Evolutionary conservation across 2,329 filamentous ascomycete genomes (phyloP), one percentile per base, ranked within the genome.

Genomic region (Chaetomium olivaceum): DNA sequence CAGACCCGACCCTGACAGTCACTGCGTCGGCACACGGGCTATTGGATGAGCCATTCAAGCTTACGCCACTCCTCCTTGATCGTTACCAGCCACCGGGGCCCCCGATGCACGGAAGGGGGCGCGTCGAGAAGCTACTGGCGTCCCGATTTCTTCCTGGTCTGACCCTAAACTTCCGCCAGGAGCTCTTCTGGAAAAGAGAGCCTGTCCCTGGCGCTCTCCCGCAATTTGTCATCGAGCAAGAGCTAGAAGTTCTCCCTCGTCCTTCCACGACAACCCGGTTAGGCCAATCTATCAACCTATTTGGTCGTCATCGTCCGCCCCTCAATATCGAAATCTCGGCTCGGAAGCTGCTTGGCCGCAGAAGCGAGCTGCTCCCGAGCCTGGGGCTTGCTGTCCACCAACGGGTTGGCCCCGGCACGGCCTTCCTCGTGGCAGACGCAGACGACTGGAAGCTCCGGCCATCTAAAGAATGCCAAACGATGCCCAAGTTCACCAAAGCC

Each of bases 1-100:
- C 68, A 2, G 66, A 68, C 16, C 80, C 80, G 4, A 76, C 76
- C 7, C 57, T 82, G 11, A 79, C 76, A 1, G 64, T 82, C 16
- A 76, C 77, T 1, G 77, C 76, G 2, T 79, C 79, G 0, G 72
- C 79, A 0, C 81, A 82, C 48, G 80, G 80, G 0, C 72, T 81
- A 16, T 68, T 76, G 23, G 74, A 75, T 39, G 73, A 74, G 27
- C 69, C 75, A 11, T 74, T 74, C 25, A 70, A 68, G 33, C 69
- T 79, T 3, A 74, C 76, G 2, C 68, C 76, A 6, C 67, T 76
- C 14, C 71, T 79, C 1, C 67, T 78, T 1, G 78, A 79, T 68
- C 76, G 74, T 36, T 80, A 79, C 58, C 80, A 81, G 61, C 80
- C 77, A 1, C 71, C 76, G 11, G 71, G 76, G 2, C 76, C 79